Base-by-base conservation (phyloP, 768 basidiomycete species). In the Clathrus columnatus region DNA sequence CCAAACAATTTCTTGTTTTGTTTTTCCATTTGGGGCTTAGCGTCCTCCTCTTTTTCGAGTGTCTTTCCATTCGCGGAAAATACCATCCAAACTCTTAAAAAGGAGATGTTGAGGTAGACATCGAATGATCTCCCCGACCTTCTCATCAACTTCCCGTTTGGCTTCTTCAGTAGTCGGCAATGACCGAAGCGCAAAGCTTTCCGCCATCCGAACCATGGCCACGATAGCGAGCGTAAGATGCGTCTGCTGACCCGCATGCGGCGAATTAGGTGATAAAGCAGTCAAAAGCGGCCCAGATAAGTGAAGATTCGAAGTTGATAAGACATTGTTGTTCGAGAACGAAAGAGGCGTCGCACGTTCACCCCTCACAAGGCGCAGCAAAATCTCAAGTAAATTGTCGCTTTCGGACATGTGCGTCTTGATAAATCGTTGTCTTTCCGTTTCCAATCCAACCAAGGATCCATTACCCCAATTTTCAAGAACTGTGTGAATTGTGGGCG, bases 201-300 rank as follows among this genome's bases (percentile, higher is more conserved):
- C 73, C 5, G 86, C 75, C 73, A 97, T 80, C 23, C 87, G 78
- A 72, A 91, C 92, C 68, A 98, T 80, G 14, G 93, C 91, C 50
- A 98, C 75, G 10, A 98, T 88, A 7, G 94, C 93, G 28, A 98
- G 79, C 7, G 91, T 91, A 21, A 95, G 87, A 61, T 94, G 93
- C 1, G 93, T 97, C 71, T 99, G 95, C 63, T 94, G 90, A 41
- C 82, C 75, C 18, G 83, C 84, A 63, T 92, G 90, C 11, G 88
- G 81, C 3, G 90, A 87, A 42, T 82, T 82, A n/a, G 79, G 81
- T 5, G 80, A 73, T 48, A 90, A 73, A 30, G 87, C 87, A 45
- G 82, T 72, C 10, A 87, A 72, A 49, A 88, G 75, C 14, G 85
- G 85, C 3, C 87, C 87, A 49, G 82, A 80, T 36, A 66, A 84